A percentile compares a stretch with the other conserved stretches of the same genome.
phyloP scores from a whole-genome alignment of 805 yeast genomes.

The Wickerhamomyces sydowiorum region DNA sequence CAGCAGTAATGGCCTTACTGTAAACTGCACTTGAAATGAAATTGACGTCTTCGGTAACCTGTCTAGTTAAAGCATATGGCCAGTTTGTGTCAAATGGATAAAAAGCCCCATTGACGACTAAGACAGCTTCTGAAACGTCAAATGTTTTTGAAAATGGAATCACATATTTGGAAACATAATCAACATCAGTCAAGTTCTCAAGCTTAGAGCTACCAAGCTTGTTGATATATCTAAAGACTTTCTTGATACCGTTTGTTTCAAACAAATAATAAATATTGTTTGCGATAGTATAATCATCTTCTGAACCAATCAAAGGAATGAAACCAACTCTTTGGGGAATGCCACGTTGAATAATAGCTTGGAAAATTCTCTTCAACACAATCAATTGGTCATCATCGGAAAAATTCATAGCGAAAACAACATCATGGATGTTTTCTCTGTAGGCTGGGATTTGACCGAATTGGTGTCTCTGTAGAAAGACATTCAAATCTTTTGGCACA shows the following conservation, averaged over 20 bases:
- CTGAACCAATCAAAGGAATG: conserved; percentile 46
- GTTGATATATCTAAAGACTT: conserved; percentile 14
- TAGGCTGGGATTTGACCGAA: conserved; percentile 65
- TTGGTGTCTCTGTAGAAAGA: conserved; percentile 39
- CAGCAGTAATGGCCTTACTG: conserved; percentile 18
- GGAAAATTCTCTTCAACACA: conserved; percentile 43
- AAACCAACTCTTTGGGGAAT: conserved; percentile 81
- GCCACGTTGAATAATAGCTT: conserved; percentile 44
- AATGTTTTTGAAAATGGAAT: conserved; percentile 28
- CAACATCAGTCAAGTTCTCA: conserved; percentile 8
- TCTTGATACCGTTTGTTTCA: conserved; percentile 9
- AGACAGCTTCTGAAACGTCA: conserved; percentile 40
- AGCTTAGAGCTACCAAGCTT: conserved; percentile 8
- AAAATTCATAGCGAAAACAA: conserved; percentile 64
- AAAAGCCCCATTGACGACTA: conserved; percentile 73
- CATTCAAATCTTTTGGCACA: conserved; percentile 38
- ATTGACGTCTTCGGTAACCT: conserved; percentile 47
- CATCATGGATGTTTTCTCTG: conserved; percentile 68
- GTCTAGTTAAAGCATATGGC: conserved; percentile 48
- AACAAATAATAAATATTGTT: conserved; percentile 14
- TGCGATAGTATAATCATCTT: conserved; percentile 13
- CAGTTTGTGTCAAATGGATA: conserved; percentile 45
- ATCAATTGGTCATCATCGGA: conserved; percentile 45
- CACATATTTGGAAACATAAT: conserved; percentile 15
- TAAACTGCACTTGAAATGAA: conserved; percentile 18